These are phyloP conservation scores for Austroboletus niveus DNA, from an alignment of 1,284 basidiomycete species.

Conservation along the genomic window DNA sequence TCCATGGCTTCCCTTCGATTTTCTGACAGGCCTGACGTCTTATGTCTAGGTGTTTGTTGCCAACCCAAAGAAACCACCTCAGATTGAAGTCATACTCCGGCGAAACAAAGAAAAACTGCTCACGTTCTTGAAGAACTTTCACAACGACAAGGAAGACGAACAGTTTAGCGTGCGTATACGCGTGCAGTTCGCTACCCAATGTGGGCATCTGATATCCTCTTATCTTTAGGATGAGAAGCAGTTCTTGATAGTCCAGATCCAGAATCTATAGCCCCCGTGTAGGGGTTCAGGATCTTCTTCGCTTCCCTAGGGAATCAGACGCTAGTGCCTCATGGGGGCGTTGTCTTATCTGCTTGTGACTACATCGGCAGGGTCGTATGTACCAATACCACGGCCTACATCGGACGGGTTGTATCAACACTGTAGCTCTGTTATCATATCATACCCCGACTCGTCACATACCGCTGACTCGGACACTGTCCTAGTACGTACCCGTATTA, in stretches of 20 bases:
- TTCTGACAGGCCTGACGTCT: neutral
- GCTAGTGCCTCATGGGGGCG: neutral
- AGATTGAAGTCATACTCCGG: constrained; percentile 89
- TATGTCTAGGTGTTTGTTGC: constrained; percentile 87
- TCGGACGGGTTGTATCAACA: neutral
- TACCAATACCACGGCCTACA: constrained; percentile 3
- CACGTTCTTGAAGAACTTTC: constrained; percentile 88
- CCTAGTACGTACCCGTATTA: constrained; percentile 7
- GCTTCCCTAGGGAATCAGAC: neutral
- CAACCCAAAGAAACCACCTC: constrained; percentile 97
- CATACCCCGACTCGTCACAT: constrained; percentile 8
- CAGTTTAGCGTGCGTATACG: constrained; percentile 75
- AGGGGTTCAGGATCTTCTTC: neutral
- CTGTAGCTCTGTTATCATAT: constrained; percentile 8
- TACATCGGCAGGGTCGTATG: constrained; percentile 1
- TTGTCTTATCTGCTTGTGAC: constrained; percentile 9
- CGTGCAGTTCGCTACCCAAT: neutral
- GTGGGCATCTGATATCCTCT: constrained; percentile 1
- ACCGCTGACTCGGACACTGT: constrained; percentile 2
- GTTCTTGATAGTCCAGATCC: constrained; percentile 91
- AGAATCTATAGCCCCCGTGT: constrained; percentile 52
- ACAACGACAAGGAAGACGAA: constrained; percentile 99
- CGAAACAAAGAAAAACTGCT: constrained; percentile 95
- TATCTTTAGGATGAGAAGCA: constrained; percentile 84
- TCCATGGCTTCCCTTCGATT: neutral